These are phyloP conservation scores for Ophiostoma pallidulum DNA, from an alignment of 2,329 filamentous ascomycete species.

Conservation along the genomic window DNA sequence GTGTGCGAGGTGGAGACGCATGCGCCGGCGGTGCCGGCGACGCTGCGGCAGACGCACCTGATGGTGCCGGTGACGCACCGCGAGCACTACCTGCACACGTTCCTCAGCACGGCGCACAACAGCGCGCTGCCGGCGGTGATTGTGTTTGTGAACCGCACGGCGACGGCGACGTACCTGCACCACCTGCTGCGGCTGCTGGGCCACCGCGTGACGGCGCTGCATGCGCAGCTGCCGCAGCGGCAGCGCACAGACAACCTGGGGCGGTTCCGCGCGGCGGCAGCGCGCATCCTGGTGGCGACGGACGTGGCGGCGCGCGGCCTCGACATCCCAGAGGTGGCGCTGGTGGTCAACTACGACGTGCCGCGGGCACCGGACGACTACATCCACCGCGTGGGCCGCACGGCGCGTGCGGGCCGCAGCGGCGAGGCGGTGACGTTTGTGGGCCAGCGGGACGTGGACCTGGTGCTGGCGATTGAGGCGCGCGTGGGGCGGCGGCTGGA, in stretches of 20 bases:
- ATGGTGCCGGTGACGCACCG: conserved; percentile 86
- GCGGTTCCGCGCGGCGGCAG: conserved; percentile 81
- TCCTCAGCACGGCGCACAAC: conserved; percentile 73
- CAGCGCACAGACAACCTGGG: conserved; percentile 82
- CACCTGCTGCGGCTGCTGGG: conserved; percentile 76
- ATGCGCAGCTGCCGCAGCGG: conserved; percentile 76
- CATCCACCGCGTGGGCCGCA: conserved; percentile 91
- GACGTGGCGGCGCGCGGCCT: conserved; percentile 91
- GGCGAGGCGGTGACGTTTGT: conserved; percentile 83
- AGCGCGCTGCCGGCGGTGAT: conserved; percentile 74
- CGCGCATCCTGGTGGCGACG: conserved; percentile 84
- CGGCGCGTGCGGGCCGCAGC: conserved; percentile 76
- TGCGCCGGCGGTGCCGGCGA: conserved; percentile 66
- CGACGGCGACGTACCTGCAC: conserved; percentile 81
- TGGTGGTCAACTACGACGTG: conserved; percentile 93
- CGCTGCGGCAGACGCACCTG: conserved; percentile 74
- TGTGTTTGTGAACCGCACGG: conserved; percentile 88
- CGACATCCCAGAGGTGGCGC: conserved; percentile 82
- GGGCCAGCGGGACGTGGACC: conserved; percentile 83
- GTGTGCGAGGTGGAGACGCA: conserved; percentile 80
- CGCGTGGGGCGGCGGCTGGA: conserved; percentile 74
- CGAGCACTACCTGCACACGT: conserved; percentile 86
- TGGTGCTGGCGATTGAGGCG: conserved; percentile 82
- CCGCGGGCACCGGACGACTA: conserved; percentile 96
- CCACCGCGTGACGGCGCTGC: conserved; percentile 84